Evolutionary conservation across 208 protist species (phyloP).

Genomic region (Histomonas meleagridis): DNA sequence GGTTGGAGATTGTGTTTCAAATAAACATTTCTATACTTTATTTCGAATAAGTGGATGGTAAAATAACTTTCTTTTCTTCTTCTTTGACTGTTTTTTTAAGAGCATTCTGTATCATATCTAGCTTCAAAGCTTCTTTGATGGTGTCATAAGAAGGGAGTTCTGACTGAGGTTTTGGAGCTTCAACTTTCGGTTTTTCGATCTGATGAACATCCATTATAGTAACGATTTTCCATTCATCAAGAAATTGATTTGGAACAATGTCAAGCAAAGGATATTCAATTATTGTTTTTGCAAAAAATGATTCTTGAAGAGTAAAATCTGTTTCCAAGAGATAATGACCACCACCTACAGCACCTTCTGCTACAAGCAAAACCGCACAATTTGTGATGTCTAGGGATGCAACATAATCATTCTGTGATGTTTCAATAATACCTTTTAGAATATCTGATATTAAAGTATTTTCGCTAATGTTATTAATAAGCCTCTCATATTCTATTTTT

Average conservation of each 20-base stretch:
- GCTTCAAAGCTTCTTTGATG: slow-evolving; percentile 2
- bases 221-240: background rate
- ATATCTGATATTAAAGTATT: background rate
- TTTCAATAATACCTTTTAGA: background rate
- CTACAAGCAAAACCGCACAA: background rate
- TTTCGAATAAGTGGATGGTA: too few relatives aligned
- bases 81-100: background rate
- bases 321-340: background rate
- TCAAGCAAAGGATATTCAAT: slow-evolving; percentile 26
- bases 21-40: too few relatives aligned
- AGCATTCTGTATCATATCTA: background rate
- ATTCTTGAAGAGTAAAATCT: background rate
- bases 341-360: background rate
- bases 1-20: too few relatives aligned
- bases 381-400: background rate
- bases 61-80: too few relatives aligned
- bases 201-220: background rate
- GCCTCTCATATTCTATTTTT: background rate
- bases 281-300: background rate
- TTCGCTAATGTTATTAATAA: background rate
- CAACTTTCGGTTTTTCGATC: background rate
- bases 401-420: background rate
- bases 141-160: background rate
- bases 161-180: background rate
- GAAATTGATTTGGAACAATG: background rate